Percentiles rank a stretch among this genome's conserved stretches.
Evolutionary conservation across 2,329 filamentous ascomycete species (phyloP).

Genomic region (Aspergillus calidoustus): DNA sequence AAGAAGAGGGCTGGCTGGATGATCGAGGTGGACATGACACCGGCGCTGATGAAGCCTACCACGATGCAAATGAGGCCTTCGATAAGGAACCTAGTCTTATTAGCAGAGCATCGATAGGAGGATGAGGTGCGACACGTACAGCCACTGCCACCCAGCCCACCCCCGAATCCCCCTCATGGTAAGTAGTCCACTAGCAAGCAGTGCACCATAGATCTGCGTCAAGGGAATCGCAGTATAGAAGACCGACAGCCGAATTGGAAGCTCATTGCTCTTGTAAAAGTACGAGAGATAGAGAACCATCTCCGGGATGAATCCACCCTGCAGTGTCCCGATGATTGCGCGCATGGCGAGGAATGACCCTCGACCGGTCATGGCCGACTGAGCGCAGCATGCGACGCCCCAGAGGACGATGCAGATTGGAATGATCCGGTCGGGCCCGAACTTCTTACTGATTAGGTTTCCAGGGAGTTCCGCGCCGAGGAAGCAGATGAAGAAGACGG

Average conservation of each 20-base stretch:
- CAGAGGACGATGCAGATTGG: conserved; percentile 18
- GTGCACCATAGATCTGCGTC: conserved; percentile 35
- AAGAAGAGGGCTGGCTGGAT: conserved; percentile 38
- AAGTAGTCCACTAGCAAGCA: conserved; percentile 39
- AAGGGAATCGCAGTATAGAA: conserved; percentile 66
- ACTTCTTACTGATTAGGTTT: conserved; percentile 15
- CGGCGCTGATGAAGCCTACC: conserved; percentile 57
- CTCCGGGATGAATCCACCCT: conserved; percentile 50
- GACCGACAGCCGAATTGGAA: conserved; percentile 55
- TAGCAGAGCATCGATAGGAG: background rate
- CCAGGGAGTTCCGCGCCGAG: conserved; percentile 15
- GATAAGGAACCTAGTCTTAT: conserved; percentile 49
- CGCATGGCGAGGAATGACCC: conserved; percentile 13
- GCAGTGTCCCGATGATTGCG: conserved; percentile 10
- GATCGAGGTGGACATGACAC: conserved; percentile 58
- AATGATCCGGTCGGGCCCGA: conserved; percentile 15
- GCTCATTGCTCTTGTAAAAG: conserved; percentile 69
- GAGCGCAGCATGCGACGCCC: conserved; percentile 37
- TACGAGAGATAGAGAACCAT: conserved; percentile 60
- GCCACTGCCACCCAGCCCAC: conserved; percentile 49
- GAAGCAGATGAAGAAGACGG: conserved; percentile 16
- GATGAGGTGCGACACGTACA: conserved; percentile 26
- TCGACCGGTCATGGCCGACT: conserved; percentile 38
- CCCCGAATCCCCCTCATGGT: conserved; percentile 35
- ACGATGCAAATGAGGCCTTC: conserved; percentile 52